Evolutionary conservation across 2,329 filamentous ascomycete genomes (phyloP), one percentile per base, ranked within the genome.

Genomic region (Talaromyces sp.): DNA sequence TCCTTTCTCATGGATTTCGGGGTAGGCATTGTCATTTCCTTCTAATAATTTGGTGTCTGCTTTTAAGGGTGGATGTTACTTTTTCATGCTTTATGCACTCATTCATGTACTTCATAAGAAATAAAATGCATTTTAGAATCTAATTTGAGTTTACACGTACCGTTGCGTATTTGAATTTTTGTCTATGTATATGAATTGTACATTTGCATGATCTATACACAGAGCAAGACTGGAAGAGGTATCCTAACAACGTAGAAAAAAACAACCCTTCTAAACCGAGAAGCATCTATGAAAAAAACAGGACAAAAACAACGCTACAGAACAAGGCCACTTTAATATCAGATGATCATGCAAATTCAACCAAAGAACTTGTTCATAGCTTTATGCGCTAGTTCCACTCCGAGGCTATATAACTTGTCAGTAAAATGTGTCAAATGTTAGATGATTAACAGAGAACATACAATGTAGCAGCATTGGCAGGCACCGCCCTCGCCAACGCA

Each of bases 391-490:
- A 81, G 67, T 61, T 81, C 79, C 17, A 81, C 79, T 61, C 79
- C 79, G 29, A 80, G 69, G 67, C 74, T 77, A 54, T 43, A 52
- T 19, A 43, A 14, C 10, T 31, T 32, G 43, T 46, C 43, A 46
- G 43, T 24, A 19, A 10, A 56, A 27, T 32, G 12, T 12, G 3
- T 11, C 2, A 32, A 3, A 8, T 12, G 32, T 4, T 12, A 29
- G 11, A 26, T 19, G 41, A n/a, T n/a, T n/a, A n/a, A n/a, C 35
- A 24, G 52, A 6, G 56, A 29, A 48, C 17, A 63, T 74, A 79
- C 74, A 99, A 99, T 2, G 94, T 97, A 32, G 94, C 94, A 1
- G 94, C 94, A 73, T 99, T 99, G 10, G 94, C 94, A 7, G 94
- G 94, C 50, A 97, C 92, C 4, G 94, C 94, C 76, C 94, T 87